Evolutionary conservation across 179 eudicot species (phyloP).

Genomic region (Corrigiola litoralis): DNA sequence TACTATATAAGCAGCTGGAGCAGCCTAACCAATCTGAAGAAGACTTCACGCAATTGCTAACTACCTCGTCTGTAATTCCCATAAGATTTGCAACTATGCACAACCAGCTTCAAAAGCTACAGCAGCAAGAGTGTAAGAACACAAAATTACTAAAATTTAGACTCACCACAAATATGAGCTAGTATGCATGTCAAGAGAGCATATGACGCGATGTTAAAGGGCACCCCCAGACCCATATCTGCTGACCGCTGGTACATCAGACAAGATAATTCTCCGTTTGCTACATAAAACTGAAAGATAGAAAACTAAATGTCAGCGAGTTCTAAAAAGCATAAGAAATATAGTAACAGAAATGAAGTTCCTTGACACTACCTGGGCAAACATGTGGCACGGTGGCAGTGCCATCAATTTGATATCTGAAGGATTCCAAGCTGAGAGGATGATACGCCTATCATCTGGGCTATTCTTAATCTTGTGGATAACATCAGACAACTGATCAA

Average conservation of each 20-base stretch:
- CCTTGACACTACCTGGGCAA: conserved; percentile 54
- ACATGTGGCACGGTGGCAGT: conserved; percentile 91
- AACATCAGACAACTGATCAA: conserved; percentile 78
- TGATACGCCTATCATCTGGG: conserved; percentile 80
- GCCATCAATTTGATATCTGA: conserved; percentile 74
- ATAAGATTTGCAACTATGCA: no score
- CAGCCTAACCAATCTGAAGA: background rate
- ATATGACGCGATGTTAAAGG: conserved; percentile 89
- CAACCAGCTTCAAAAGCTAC: no score
- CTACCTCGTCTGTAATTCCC: background rate
- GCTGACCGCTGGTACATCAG: conserved; percentile 98
- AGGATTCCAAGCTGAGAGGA: conserved; percentile 97
- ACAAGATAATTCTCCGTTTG: conserved; percentile 89
- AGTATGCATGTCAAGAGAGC: conserved; percentile 85
- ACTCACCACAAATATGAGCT: conserved; percentile 94
- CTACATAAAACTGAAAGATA: conserved; percentile 72
- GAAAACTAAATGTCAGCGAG: conserved; percentile 2
- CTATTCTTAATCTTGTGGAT: conserved; percentile 78
- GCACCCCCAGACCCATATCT: conserved; percentile 92
- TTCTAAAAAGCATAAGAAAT: background rate
- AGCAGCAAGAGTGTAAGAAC: background rate
- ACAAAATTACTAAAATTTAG: background rate
- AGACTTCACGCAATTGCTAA: background rate
- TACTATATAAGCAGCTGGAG: background rate
- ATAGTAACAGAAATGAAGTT: background rate